A percentile compares a stretch with the other conserved stretches of the same genome.
Evolutionary conservation across 164 flowering plant species (phyloP).

Genomic region (Chimonanthus praecox): DNA sequence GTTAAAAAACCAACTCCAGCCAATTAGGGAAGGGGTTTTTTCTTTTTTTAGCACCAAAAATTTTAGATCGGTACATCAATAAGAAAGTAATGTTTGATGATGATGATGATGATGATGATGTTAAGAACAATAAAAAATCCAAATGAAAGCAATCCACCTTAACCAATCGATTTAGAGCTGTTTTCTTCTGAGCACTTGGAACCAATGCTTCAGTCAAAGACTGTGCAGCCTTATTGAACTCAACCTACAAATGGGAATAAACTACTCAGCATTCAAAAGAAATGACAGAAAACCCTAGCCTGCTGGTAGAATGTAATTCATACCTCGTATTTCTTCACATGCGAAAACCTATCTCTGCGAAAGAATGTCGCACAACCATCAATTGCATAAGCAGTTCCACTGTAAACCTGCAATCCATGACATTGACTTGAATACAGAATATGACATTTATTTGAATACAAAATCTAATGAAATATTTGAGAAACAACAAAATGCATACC

Average conservation of each 20-base stretch:
- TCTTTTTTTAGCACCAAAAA: too few species aligned
- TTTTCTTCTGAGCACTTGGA: slow-evolving; percentile 77
- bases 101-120: too few species aligned
- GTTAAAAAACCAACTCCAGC: too few species aligned
- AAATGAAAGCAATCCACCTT: slow-evolving; percentile 46
- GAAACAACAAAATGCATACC: background rate
- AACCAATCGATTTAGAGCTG: slow-evolving; percentile 71
- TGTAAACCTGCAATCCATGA: slow-evolving; percentile 47
- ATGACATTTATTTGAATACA: slow-evolving; percentile 1
- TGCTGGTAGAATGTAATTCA: background rate
- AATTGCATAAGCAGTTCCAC: slow-evolving; percentile 49
- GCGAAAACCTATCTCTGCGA: slow-evolving; percentile 86
- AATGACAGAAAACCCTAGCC: background rate
- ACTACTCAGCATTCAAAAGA: background rate
- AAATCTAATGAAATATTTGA: background rate
- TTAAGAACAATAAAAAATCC: background rate
- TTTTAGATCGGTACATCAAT: too few species aligned
- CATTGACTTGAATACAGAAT: background rate
- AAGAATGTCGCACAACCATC: slow-evolving; percentile 99
- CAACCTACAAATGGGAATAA: slow-evolving; percentile 57
- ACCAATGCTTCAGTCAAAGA: slow-evolving; percentile 84
- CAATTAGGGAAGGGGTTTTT: too few species aligned
- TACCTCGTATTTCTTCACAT: slow-evolving; percentile 97
- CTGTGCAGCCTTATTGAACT: slow-evolving; percentile 98
- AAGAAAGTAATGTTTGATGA: too few species aligned